A percentile compares a stretch with the other conserved stretches of the same genome.
Conservation (phyloP, 2,329 filamentous ascomycete species). For the Pseudogymnoascus sp. region DNA sequence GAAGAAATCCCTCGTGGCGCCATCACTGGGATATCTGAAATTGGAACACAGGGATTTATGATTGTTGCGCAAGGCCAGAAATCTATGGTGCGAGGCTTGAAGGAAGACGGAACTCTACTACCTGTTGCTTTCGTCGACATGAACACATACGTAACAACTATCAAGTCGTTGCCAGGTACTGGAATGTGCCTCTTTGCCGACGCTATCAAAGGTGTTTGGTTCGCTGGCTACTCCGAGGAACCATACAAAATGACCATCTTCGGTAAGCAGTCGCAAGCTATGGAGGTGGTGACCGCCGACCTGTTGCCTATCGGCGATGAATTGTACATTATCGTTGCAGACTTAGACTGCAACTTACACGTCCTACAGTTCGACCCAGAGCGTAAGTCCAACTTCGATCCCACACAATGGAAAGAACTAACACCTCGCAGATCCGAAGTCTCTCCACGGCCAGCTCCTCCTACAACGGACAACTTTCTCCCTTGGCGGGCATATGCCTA, state of each 20-base stretch:
- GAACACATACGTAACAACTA: slow-evolving; percentile 83
- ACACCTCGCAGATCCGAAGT: slow-evolving; percentile 67
- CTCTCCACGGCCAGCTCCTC: slow-evolving; percentile 77
- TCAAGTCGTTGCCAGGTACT: slow-evolving; percentile 73
- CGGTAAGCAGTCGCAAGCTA: slow-evolving; percentile 69
- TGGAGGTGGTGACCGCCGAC: slow-evolving; percentile 75
- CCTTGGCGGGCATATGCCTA: slow-evolving; percentile 67
- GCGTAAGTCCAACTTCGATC: slow-evolving; percentile 46
- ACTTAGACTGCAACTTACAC: slow-evolving; percentile 79
- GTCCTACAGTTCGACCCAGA: slow-evolving; percentile 92
- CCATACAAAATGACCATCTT: slow-evolving; percentile 93
- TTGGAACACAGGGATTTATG: slow-evolving; percentile 81
- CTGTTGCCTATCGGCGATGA: slow-evolving; percentile 81
- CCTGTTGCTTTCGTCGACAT: slow-evolving; percentile 98
- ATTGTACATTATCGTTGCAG: slow-evolving; percentile 72
- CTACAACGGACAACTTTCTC: slow-evolving; percentile 84
- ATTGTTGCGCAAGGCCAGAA: slow-evolving; percentile 92
- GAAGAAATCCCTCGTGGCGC: slow-evolving; percentile 89
- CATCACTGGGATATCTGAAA: slow-evolving; percentile 75
- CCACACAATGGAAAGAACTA: slow-evolving; percentile 8
- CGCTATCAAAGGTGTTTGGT: slow-evolving; percentile 89
- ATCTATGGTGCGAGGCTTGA: slow-evolving; percentile 90
- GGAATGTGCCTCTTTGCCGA: slow-evolving; percentile 84
- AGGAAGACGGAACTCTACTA: slow-evolving; percentile 85
- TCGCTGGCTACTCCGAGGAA: slow-evolving; percentile 92